Evolutionary conservation across 1,284 basidiomycete genomes (phyloP), one percentile per base, ranked within the genome.

Genomic region (Melampsora larici-populina): DNA sequence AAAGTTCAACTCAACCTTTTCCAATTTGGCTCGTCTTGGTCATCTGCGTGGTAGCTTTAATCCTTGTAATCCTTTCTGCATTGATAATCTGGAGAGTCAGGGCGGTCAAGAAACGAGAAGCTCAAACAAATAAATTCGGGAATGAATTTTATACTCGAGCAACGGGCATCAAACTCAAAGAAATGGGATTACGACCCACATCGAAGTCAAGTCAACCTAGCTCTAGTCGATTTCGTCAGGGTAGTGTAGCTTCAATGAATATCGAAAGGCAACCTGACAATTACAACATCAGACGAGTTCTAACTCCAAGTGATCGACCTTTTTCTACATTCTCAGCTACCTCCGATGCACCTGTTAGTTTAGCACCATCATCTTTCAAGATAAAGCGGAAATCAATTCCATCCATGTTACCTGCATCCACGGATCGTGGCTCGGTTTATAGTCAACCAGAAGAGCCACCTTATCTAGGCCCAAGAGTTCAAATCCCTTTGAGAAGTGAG

Each of bases 321-420:
- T 43, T 43, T 43, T 43, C 43, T 43, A 43, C 43, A 43, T 43
- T 43, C 43, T 43, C 43, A 43, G 43, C 43, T 43, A 43, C 43
- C 43, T 43, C 43, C 11, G 43, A 43, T 15, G 46, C 62, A 43
- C 36, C 60, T 17, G 60, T 11, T 17, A 70, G 60, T 17, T 48
- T 63, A 18, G 51, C 70, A 24, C 55, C 70, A 40, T 49, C 60
- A 31, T 60, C 63, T 33, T 73, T 73, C 62, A 73, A 73, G 62
- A 73, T 73, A 21, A 73, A 73, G 70, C 70, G 70, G 26, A 73
- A 73, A 49, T 29, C 65, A 26, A 63, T 73, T 7, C 70, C 70
- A 29, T 64, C 62, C 48, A 13, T 43, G 15, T 43, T 43, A 43
- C 43, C 43, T 43, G 43, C 43, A 43, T 8, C 43, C 43, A 43